These are phyloP conservation scores for Sporisorium scitamineum DNA, from an alignment of 1,284 basidiomycete genomes.

Conservation along the genomic window DNA sequence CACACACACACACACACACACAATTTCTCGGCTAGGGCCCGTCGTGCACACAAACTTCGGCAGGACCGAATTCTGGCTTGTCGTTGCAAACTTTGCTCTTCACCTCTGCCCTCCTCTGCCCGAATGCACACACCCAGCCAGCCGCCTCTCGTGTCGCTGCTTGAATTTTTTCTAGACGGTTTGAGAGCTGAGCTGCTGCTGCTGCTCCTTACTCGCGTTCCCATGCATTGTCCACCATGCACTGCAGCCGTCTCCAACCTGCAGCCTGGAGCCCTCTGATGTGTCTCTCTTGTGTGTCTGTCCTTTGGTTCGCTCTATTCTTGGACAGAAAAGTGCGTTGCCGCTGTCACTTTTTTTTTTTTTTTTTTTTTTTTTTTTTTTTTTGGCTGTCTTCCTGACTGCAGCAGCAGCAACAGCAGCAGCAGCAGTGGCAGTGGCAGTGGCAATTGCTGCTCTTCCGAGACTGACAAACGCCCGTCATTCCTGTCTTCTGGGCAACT, in stretches of 20 bases:
- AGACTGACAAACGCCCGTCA: slow-evolving; percentile 3
- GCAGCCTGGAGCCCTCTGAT: slow-evolving; percentile 19
- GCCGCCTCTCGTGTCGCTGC: slow-evolving; percentile 3
- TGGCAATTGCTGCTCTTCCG: slow-evolving; percentile 6
- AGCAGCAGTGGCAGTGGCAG: too few relatives aligned
- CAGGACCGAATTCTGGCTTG: not conserved
- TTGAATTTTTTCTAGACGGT: slow-evolving; percentile 1
- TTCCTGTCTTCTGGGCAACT: not conserved
- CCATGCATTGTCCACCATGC: not conserved
- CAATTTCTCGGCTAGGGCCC: slow-evolving; percentile 13
- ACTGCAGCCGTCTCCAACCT: slow-evolving; percentile 13
- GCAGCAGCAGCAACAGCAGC: too few relatives aligned
- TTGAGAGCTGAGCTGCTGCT: not conserved
- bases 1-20: not conserved
- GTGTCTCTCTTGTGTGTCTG: not conserved
- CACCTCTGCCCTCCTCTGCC: not conserved
- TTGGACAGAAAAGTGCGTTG: slow-evolving; percentile 1
- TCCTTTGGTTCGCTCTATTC: not conserved
- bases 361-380: not conserved
- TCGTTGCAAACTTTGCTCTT: not conserved
- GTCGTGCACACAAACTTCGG: not conserved
- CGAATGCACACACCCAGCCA: not conserved
- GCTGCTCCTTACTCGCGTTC: not conserved
- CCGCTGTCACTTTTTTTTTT: not conserved
- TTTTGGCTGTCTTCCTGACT: slow-evolving; percentile 1